Conservation (phyloP, 768 basidiomycete genomes). For the Leucocoprinus birnbaumii region DNA sequence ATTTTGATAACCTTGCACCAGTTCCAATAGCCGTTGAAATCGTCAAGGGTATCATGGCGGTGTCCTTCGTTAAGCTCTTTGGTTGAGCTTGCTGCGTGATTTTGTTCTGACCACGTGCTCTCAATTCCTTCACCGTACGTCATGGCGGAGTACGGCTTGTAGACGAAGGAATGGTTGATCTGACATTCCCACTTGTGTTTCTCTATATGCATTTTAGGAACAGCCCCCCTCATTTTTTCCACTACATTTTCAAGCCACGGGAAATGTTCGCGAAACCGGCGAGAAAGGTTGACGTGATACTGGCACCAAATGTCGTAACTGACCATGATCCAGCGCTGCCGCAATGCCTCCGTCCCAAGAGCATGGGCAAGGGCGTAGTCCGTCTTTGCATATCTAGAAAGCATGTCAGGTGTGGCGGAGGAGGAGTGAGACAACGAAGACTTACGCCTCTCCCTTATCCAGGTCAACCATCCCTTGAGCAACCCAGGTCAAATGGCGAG, state of each 20-base stretch:
- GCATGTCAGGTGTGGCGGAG: too few species aligned
- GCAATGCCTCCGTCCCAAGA: slow-evolving; percentile 11
- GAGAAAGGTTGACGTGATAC: slow-evolving; percentile 19
- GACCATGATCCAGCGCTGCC: slow-evolving; percentile 18
- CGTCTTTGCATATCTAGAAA: slow-evolving; percentile 17
- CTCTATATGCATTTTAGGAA: slow-evolving; percentile 27
- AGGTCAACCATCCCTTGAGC: slow-evolving; percentile 23
- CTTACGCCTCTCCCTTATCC: slow-evolving; percentile 25
- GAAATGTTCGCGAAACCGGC: not conserved
- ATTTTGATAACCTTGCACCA: slow-evolving; percentile 23
- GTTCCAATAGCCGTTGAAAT: slow-evolving; percentile 15
- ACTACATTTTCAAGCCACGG: too few species aligned
- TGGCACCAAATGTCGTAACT: slow-evolving; percentile 30
- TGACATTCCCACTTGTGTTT: slow-evolving; percentile 23
- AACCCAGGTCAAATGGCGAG: slow-evolving; percentile 24
- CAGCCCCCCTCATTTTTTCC: slow-evolving; percentile 15
- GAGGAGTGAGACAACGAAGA: too few species aligned
- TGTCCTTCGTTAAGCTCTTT: slow-evolving; percentile 27
- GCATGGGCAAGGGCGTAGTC: slow-evolving; percentile 21
- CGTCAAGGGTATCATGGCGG: slow-evolving; percentile 27
- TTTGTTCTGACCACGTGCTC: slow-evolving; percentile 21
- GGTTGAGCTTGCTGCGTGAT: slow-evolving; percentile 23
- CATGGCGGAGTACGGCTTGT: slow-evolving; percentile 18
- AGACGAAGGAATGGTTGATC: slow-evolving; percentile 22
- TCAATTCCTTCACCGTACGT: slow-evolving; percentile 28